Conservation (phyloP, 768 basidiomycete species). For the Auriscalpium vulgare region DNA sequence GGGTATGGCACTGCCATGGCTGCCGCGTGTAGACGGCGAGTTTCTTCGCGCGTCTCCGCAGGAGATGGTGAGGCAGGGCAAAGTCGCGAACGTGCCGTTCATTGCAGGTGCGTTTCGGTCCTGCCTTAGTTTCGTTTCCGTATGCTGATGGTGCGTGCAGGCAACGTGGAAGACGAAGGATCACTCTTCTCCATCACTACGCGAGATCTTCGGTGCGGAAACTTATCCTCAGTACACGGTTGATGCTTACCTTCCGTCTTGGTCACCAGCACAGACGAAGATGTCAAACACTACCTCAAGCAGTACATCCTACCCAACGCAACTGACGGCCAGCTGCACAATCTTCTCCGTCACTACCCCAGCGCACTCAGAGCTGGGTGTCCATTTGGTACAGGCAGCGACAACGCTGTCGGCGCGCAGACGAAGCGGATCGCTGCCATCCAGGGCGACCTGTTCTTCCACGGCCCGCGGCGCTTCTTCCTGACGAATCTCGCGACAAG, state of each 20-base stretch:
- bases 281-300: conserved; percentile 5
- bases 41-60: conserved; percentile 28
- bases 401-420: conserved; percentile 22
- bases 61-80: conserved; percentile 25
- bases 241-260: not conserved
- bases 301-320: not conserved
- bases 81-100: conserved; percentile 21
- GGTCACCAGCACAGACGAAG: conserved; percentile 6
- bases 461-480: conserved; percentile 28
- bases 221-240: not conserved
- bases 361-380: conserved; percentile 16
- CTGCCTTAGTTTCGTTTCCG: not conserved
- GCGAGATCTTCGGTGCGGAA: conserved; percentile 19
- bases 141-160: conserved; percentile 15
- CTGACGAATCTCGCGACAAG: conserved; percentile 22
- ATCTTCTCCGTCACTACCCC: conserved; percentile 10
- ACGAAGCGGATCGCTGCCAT: conserved; percentile 33
- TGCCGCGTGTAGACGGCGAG: conserved; percentile 31
- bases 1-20: conserved; percentile 26
- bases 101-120: not conserved
- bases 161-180: conserved; percentile 23
- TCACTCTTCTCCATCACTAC: conserved; percentile 14
- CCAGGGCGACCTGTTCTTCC: conserved; percentile 29
- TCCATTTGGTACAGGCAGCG: conserved; percentile 20
- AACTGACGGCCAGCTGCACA: conserved; percentile 3